These are phyloP conservation scores for Phaffia tasmanica DNA, from an alignment of 768 basidiomycete genomes.

Conservation along the genomic window DNA sequence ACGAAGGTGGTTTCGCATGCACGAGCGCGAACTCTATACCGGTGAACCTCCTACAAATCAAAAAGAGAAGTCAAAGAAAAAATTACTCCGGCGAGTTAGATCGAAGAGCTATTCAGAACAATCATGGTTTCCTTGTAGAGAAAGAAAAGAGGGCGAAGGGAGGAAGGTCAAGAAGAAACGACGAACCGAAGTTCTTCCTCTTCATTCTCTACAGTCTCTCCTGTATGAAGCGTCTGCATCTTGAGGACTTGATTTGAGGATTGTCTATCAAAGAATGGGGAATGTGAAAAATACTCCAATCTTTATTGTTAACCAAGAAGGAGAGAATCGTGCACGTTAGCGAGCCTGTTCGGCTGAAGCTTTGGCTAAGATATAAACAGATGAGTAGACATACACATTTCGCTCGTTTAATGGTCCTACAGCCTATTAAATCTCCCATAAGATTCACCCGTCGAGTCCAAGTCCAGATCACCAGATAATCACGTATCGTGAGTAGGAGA, in stretches of 20 bases:
- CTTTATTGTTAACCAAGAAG: slow-evolving; percentile 49
- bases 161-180: slow-evolving; percentile 4
- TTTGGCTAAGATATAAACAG: neutral
- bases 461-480: neutral
- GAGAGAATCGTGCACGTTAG: no score
- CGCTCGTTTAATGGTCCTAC: slow-evolving; percentile 20
- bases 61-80: slow-evolving; percentile 25
- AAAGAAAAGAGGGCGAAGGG: neutral
- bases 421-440: neutral
- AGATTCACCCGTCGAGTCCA: neutral
- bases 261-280: slow-evolving; percentile 90
- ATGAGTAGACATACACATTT: slow-evolving; percentile 14
- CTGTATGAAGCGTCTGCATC: slow-evolving; percentile 86
- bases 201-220: slow-evolving; percentile 60
- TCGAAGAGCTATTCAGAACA: slow-evolving; percentile 6
- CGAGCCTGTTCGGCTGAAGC: no score
- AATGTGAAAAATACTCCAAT: slow-evolving; percentile 78
- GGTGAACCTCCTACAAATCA: slow-evolving; percentile 56
- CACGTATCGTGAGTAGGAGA: no score
- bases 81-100: neutral
- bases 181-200: slow-evolving; percentile 72
- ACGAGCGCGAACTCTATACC: slow-evolving; percentile 80
- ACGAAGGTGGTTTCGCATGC: slow-evolving; percentile 62
- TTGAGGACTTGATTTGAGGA: slow-evolving; percentile 83
- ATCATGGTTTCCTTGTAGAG: neutral